Percentiles rank a stretch among this genome's conserved stretches.
Evolutionary conservation across 2,329 filamentous ascomycete genomes (phyloP).

Genomic region (Sclerotinia borealis): DNA sequence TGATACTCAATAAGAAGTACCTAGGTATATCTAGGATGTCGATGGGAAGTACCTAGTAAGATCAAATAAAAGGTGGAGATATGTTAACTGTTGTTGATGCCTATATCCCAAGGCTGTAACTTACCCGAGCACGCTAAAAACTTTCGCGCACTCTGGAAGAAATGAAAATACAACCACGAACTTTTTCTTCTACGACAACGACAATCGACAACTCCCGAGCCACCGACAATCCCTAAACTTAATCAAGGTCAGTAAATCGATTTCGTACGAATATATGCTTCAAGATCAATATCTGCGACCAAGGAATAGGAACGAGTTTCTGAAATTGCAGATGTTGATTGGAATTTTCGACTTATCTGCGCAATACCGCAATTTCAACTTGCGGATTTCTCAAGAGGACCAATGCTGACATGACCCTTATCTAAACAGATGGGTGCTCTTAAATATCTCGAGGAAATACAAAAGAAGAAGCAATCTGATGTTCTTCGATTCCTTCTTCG

Average conservation of each 20-base stretch:
- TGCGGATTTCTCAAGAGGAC: not conserved
- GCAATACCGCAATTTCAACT: not conserved
- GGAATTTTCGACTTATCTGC: not conserved
- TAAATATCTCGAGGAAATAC: constrained; percentile 99
- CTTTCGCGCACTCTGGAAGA: not conserved
- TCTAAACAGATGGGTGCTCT: constrained; percentile 68
- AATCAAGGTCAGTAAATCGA: constrained; percentile 9
- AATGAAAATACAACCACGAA: constrained; percentile 3
- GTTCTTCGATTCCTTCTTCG: constrained; percentile 99
- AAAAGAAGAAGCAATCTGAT: constrained; percentile 99
- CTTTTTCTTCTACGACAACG: constrained; percentile 7
- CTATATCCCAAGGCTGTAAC: not conserved
- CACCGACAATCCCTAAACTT: constrained; percentile 8
- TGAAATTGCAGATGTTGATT: not conserved
- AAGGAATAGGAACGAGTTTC: not conserved
- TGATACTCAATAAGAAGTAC: no score
- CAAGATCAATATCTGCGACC: not conserved
- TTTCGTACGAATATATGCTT: not conserved
- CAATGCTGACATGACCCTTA: not conserved
- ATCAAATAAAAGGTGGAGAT: no score
- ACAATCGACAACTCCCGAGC: constrained; percentile 12
- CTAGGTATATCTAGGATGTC: no score
- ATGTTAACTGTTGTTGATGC: not conserved
- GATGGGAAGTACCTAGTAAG: no score
- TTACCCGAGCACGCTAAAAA: constrained; percentile 8